A percentile compares a stretch with the other conserved stretches of the same genome.
These are phyloP conservation scores for Metschnikowia picachoensis DNA, from an alignment of 805 yeast species.

Conservation along the genomic window DNA sequence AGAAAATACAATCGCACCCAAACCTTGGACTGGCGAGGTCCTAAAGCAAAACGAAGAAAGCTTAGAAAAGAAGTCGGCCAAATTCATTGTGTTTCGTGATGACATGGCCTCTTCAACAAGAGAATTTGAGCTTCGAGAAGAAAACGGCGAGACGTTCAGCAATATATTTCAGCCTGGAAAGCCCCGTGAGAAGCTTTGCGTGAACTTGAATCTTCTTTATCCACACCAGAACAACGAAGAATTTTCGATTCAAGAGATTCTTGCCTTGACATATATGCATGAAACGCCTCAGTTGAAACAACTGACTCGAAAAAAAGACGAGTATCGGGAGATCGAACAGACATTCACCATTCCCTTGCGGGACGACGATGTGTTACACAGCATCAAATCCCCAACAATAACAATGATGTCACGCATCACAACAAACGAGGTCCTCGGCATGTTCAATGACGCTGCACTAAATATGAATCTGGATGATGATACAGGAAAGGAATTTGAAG, in stretches of 20 bases:
- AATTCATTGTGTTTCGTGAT: slow-evolving; percentile 19
- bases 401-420: slow-evolving; percentile 77
- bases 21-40: slow-evolving; percentile 62
- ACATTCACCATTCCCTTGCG: slow-evolving; percentile 46
- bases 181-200: slow-evolving; percentile 53
- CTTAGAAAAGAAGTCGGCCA: slow-evolving; percentile 25
- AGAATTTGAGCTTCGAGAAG: slow-evolving; percentile 10
- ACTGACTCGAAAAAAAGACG: not conserved
- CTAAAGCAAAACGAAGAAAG: slow-evolving; percentile 47
- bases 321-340: slow-evolving; percentile 15
- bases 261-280: slow-evolving; percentile 26
- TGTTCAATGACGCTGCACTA: slow-evolving; percentile 61
- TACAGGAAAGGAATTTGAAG: slow-evolving; percentile 19
- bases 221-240: slow-evolving; percentile 43
- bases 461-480: slow-evolving; percentile 30
- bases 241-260: slow-evolving; percentile 58
- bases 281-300: not conserved
- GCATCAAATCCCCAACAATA: slow-evolving; percentile 67
- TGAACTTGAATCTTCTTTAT: slow-evolving; percentile 58
- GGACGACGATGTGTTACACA: slow-evolving; percentile 26
- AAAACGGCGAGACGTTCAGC: slow-evolving; percentile 41
- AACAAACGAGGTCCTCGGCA: slow-evolving; percentile 63
- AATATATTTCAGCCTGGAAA: slow-evolving; percentile 54
- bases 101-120: slow-evolving; percentile 3
- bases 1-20: slow-evolving; percentile 56